Evolutionary conservation across 495 filamentous ascomycete genomes (phyloP).

Genomic region (Podospora appendiculata): DNA sequence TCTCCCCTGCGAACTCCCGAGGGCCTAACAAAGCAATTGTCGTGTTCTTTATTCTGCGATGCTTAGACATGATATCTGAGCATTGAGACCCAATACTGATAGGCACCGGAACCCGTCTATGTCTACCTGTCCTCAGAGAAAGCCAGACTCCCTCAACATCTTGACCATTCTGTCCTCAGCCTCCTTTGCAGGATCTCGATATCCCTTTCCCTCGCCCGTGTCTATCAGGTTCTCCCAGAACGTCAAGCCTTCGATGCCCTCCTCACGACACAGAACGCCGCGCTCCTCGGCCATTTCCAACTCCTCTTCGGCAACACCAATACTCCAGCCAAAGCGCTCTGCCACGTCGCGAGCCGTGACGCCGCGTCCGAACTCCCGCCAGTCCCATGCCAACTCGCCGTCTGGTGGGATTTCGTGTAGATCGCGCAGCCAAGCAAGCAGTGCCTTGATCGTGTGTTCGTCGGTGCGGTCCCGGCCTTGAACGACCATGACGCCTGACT

Average conservation of each 20-base stretch:
- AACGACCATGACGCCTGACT: constrained; percentile 85
- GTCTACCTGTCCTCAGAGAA: constrained; percentile 23
- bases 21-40: too few relatives aligned
- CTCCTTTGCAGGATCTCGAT: constrained; percentile 12
- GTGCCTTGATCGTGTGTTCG: constrained; percentile 72
- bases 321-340: constrained; percentile 92
- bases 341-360: constrained; percentile 87
- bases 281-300: constrained; percentile 93
- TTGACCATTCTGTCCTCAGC: constrained; percentile 19
- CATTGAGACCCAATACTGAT: not conserved
- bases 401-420: constrained; percentile 57
- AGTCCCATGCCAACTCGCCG: constrained; percentile 65
- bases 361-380: constrained; percentile 67
- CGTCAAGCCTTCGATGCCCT: constrained; percentile 70
- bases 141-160: constrained; percentile 25
- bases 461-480: constrained; percentile 85
- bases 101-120: constrained; percentile 1
- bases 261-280: constrained; percentile 76
- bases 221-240: constrained; percentile 72
- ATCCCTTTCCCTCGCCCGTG: constrained; percentile 26
- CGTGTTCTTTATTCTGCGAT: too few relatives aligned
- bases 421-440: constrained; percentile 71
- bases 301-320: constrained; percentile 94
- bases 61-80: too few relatives aligned
- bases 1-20: not conserved